A percentile compares a stretch with the other conserved stretches of the same genome.
Conservation (phyloP, 441 rosid genomes). For the Dalechampia spathulata region DNA sequence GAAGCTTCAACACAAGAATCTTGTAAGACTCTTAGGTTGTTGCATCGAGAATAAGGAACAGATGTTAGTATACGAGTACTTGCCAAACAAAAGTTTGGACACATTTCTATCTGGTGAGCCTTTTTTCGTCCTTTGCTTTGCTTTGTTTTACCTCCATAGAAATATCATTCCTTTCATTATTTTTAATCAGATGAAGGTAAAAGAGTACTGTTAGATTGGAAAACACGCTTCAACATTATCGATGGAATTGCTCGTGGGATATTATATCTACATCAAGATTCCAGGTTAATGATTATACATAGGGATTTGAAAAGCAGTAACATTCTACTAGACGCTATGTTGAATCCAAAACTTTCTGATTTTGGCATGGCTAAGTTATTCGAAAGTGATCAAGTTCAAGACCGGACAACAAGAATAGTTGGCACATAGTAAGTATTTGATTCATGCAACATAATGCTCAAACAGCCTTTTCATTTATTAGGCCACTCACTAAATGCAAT, state of each 20-base stretch:
- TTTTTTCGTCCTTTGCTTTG: background rate
- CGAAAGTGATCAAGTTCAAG: slow-evolving; percentile 7
- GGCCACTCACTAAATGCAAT: background rate
- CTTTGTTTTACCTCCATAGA: too few relatives aligned
- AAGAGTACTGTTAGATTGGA: slow-evolving; percentile 32
- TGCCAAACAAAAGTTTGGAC: slow-evolving; percentile 57
- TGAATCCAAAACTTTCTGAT: slow-evolving; percentile 19
- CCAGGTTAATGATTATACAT: slow-evolving; percentile 54
- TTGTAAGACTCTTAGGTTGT: slow-evolving; percentile 48
- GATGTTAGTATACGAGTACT: slow-evolving; percentile 50
- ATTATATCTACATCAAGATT: slow-evolving; percentile 55
- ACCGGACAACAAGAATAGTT: slow-evolving; percentile 4
- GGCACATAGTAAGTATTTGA: slow-evolving; percentile 18
- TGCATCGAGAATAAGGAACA: slow-evolving; percentile 49
- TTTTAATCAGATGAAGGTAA: slow-evolving; percentile 28
- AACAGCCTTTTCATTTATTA: too few relatives aligned
- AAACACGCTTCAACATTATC: slow-evolving; percentile 35
- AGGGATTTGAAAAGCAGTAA: slow-evolving; percentile 64
- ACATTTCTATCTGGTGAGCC: slow-evolving; percentile 37
- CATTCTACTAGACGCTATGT: slow-evolving; percentile 11
- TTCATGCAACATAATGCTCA: too few relatives aligned
- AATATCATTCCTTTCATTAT: background rate
- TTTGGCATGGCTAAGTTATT: slow-evolving; percentile 17
- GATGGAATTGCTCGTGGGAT: slow-evolving; percentile 58
- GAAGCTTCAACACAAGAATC: slow-evolving; percentile 59